Base-by-base conservation (phyloP, 164 flowering plant species). In the Magnolia kwangsiensis region DNA sequence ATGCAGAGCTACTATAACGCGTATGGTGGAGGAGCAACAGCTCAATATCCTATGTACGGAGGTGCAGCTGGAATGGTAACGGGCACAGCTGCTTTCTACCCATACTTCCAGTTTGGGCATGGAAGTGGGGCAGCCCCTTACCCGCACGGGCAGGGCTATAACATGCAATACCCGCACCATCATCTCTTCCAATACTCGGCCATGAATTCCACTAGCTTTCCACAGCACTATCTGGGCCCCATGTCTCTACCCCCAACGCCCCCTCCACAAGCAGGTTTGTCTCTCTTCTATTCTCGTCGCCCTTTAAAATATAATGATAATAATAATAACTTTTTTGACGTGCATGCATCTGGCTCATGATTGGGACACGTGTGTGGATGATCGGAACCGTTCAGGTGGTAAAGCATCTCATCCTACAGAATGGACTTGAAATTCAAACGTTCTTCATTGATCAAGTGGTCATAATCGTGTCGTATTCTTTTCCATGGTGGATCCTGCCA, bases 11-110 rank as follows among this genome's bases (percentile, higher is more conserved):
- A 91, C 80, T 95, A 92, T 67, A 84, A 79, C 11, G 77, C 89
- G 65, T 91, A 92, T 76, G 98, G 98, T 78, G 85, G 84, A 78
- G 98, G 98, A 11, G 84, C 85, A 72, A 67, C 83, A 4, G 78
- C 86, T 0, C 98, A 91, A 72, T 90, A 90, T 67, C 92, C 94
- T 1, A 16, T 90, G 81, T 91, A 91, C 45, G 95, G 94, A 24
- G 85, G 96, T 21, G 76, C 85, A 3, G 86, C 86, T 4, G 89
- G 90, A 64, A 68, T 89, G 85, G 78, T 86, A 64, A 78, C 85
- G 2, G 87, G 87, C 0, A 82, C 79, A 8, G 77, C 86, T 0
- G 78, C 89, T 3, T 91, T 84, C 79, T 90, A 90, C 77, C 97
- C 97, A 0, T 89, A 90, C 73, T 82, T 85, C 69, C 92, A 89